Conservation (phyloP, 805 yeast species). For the Zygotorulaspora florentina region DNA sequence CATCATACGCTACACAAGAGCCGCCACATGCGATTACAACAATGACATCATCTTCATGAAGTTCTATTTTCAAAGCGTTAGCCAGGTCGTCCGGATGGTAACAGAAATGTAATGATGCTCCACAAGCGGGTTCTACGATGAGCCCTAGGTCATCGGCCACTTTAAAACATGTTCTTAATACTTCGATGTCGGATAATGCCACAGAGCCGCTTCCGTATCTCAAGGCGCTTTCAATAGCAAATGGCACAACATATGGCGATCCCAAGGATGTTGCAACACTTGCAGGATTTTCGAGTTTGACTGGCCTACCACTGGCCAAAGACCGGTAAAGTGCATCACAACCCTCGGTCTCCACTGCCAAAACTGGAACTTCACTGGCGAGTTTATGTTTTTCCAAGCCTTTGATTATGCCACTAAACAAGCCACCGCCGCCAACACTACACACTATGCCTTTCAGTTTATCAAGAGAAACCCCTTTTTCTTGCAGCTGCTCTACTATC, state of each 20-base stretch:
- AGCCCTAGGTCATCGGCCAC: constrained; percentile 48
- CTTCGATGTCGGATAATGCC: constrained; percentile 51
- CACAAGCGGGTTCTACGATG: constrained; percentile 68
- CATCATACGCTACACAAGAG: constrained; percentile 30
- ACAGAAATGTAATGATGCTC: constrained; percentile 55
- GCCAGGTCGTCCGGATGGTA: constrained; percentile 29
- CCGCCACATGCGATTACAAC: constrained; percentile 58
- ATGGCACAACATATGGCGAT: constrained; percentile 50
- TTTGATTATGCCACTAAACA: constrained; percentile 46
- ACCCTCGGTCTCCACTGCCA: constrained; percentile 54
- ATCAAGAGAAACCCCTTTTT: constrained; percentile 21
- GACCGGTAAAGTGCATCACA: constrained; percentile 54
- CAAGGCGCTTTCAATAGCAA: constrained; percentile 44
- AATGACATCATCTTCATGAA: constrained; percentile 40
- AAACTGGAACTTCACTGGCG: constrained; percentile 36
- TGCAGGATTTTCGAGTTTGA: constrained; percentile 42
- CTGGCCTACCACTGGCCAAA: constrained; percentile 42
- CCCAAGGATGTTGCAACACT: constrained; percentile 66
- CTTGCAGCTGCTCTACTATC: constrained; percentile 28
- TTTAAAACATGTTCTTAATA: constrained; percentile 48
- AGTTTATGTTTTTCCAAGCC: constrained; percentile 39
- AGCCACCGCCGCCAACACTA: constrained; percentile 56
- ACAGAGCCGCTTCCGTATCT: constrained; percentile 41
- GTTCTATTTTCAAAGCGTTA: constrained; percentile 22
- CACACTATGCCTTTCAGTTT: constrained; percentile 45